A percentile compares a stretch with the other conserved stretches of the same genome.
These are phyloP conservation scores for Avena atlantica DNA, from an alignment of 176 grass and related monocot genomes.

Conservation along the genomic window DNA sequence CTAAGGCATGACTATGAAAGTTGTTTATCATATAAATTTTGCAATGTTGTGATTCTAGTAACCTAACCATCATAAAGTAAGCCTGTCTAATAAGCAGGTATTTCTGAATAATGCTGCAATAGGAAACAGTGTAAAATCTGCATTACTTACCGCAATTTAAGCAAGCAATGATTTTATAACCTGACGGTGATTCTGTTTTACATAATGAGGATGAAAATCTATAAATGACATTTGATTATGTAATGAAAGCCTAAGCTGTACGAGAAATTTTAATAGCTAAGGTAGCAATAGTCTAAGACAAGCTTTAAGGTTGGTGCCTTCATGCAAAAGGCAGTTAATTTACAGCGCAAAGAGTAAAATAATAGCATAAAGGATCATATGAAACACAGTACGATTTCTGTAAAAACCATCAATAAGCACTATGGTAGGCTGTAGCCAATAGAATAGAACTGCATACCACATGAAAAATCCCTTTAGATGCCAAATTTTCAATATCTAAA, in stretches of 20 bases:
- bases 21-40: constrained; percentile 8
- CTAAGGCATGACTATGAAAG: not conserved
- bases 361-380: not conserved
- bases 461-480: constrained; percentile 75
- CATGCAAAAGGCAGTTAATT: not conserved
- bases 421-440: constrained; percentile 1
- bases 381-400: constrained; percentile 9
- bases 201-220: not conserved
- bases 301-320: constrained; percentile 7
- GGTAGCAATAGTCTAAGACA: not conserved
- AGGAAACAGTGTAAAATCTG: not conserved
- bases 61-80: not conserved
- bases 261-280: not conserved
- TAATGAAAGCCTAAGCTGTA: not conserved
- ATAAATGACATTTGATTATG: constrained; percentile 1
- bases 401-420: not conserved
- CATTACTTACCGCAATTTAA: constrained; percentile 10
- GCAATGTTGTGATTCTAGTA: not conserved
- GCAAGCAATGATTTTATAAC: constrained; percentile 32
- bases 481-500: constrained; percentile 71
- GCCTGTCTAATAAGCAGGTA: not conserved
- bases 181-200: not conserved
- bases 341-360: not conserved
- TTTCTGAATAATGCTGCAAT: not conserved
- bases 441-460: constrained; percentile 63